Base-by-base conservation (phyloP, 2,329 filamentous ascomycete genomes). In the Arthroderma sp. region DNA sequence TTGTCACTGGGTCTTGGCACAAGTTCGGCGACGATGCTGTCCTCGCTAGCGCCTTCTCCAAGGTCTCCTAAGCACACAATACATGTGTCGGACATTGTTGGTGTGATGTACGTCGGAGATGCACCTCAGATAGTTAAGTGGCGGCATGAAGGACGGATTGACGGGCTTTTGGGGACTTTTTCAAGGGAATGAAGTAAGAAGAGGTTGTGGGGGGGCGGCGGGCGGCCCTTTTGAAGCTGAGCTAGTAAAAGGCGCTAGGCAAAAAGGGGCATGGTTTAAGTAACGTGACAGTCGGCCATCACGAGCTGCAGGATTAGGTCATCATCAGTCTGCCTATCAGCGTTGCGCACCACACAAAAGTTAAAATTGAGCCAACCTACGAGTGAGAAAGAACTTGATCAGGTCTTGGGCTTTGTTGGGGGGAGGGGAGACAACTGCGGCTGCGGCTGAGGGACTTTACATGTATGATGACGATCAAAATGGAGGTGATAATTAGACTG, bases 1-100 rank as follows among this genome's bases (percentile, higher is more conserved):
- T 50, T 43, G 49, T 49, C 54, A 47, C 52, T 42, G 29, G 51
- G 52, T 49, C 53, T 57, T 53, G 65, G 63, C 42, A 43, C 29
- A 22, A 15, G 27, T 41, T 44, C 44, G 38, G 46, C 44, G 43
- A 42, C 37, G 33, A 36, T 32, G 67, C 57, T 59, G 56, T 64
- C 65, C 58, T 70, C 69, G 65, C 68, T 69, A 65, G 68, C 67
- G 62, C 67, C 69, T 67, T 69, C 71, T 64, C 71, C 74, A 66
- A 82, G 74, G 69, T 81, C 77, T 69, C 77, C 78, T 68, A 82
- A 70, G 69, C 78, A 82, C 62, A 82, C 78, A 66, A 82, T 82
- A 66, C 78, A 82, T 56, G 75, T 77, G 62, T 80, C 77, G 65
- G 76, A 74, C 78, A 79, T 80, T 59, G 55, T 60, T 55, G 53